Percentiles rank a stretch among this genome's conserved stretches.
phyloP scores from a whole-genome alignment of 805 yeast species.

The Kodamaea sagamina region DNA sequence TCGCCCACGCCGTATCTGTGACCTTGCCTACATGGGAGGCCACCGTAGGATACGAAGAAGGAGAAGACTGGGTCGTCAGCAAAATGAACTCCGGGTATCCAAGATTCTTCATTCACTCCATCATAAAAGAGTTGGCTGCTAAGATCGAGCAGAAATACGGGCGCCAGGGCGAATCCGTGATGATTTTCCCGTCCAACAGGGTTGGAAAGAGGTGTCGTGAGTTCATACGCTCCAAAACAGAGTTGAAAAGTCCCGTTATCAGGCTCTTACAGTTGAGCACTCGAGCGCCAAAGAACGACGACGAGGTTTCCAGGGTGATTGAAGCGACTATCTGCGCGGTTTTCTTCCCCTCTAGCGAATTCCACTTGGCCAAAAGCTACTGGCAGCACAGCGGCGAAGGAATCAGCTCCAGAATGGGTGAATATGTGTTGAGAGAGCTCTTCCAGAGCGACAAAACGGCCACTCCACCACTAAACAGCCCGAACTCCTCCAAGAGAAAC shows the following conservation, averaged over 20 bases:
- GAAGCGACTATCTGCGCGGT: slow-evolving; percentile 76
- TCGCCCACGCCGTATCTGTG: slow-evolving; percentile 92
- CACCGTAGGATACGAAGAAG: slow-evolving; percentile 89
- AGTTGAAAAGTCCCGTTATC: slow-evolving; percentile 26
- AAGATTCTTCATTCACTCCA: slow-evolving; percentile 69
- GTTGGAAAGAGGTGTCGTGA: slow-evolving; percentile 86
- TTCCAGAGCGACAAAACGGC: slow-evolving; percentile 17
- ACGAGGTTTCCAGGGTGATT: slow-evolving; percentile 58
- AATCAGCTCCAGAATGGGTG: slow-evolving; percentile 87
- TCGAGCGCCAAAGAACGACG: slow-evolving; percentile 59
- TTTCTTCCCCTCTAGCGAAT: slow-evolving; percentile 65
- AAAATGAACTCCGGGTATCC: slow-evolving; percentile 90
- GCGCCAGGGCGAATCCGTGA: slow-evolving; percentile 70
- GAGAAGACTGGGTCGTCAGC: slow-evolving; percentile 74
- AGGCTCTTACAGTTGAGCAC: slow-evolving; percentile 76
- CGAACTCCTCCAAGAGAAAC: slow-evolving; percentile 1
- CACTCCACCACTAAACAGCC: not conserved
- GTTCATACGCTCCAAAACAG: slow-evolving; percentile 52
- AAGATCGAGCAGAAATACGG: slow-evolving; percentile 71
- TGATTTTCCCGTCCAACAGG: slow-evolving; percentile 75
- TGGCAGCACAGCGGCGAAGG: slow-evolving; percentile 99
- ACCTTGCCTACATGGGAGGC: slow-evolving; percentile 95
- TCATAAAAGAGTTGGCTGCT: slow-evolving; percentile 56
- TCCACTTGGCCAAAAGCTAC: slow-evolving; percentile 72
- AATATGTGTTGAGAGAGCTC: slow-evolving; percentile 71